Percentiles rank a stretch among this genome's conserved stretches.
These are phyloP conservation scores for Solanum bukasovii DNA, from an alignment of 257 asterid genomes.

Conservation along the genomic window DNA sequence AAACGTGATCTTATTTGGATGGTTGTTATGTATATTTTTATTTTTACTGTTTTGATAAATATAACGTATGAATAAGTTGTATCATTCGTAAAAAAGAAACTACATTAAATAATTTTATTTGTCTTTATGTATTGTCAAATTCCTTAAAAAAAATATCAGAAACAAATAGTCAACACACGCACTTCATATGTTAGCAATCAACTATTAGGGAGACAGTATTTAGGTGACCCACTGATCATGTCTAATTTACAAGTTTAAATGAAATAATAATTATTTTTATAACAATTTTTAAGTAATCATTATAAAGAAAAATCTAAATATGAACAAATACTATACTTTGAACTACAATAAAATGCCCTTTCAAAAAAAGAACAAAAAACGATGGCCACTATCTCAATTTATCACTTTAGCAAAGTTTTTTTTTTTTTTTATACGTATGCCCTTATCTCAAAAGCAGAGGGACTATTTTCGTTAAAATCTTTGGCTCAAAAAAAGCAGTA, in stretches of 20 bases:
- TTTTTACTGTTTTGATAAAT: background rate
- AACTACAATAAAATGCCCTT: background rate
- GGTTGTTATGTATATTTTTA: background rate
- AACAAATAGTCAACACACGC: background rate
- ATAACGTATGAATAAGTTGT: background rate
- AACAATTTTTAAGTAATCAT: background rate
- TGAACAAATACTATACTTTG: background rate
- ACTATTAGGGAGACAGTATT: background rate
- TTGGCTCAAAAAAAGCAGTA: too few species aligned
- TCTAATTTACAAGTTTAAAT: background rate
- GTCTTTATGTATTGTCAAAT: background rate
- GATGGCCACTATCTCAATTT: background rate
- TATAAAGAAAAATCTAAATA: background rate
- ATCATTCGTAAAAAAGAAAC: too few species aligned
- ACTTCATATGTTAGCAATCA: background rate
- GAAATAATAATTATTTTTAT: background rate
- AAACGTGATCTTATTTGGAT: background rate
- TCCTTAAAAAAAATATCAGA: background rate
- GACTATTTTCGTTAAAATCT: too few species aligned
- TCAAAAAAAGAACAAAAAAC: background rate
- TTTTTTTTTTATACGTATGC: background rate
- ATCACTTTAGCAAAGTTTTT: background rate
- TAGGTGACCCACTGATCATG: background rate
- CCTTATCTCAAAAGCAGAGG: too few species aligned
- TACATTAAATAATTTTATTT: background rate